Evolutionary conservation across 768 basidiomycete species (phyloP).

Genomic region (Candolleomyces eurysporus): DNA sequence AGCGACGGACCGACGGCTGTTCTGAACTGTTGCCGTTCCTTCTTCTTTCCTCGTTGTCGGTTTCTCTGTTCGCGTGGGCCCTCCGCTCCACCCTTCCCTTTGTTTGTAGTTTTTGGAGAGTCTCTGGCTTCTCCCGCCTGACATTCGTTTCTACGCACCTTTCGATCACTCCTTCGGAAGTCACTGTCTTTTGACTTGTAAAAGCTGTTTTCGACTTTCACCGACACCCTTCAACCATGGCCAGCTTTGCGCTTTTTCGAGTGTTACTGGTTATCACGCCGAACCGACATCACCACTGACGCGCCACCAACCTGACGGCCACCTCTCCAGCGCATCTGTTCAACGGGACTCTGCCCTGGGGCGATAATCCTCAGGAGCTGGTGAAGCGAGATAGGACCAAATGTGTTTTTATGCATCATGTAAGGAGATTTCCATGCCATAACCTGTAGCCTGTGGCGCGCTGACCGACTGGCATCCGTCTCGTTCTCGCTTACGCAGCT

Average conservation of each 20-base stretch:
- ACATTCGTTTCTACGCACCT: no score
- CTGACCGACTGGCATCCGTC: background rate
- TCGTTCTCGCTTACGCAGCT: constrained; percentile 23
- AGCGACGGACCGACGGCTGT: no score
- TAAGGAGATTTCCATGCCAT: background rate
- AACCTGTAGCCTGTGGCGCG: no score
- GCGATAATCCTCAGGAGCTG: constrained; percentile 21
- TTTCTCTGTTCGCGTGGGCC: no score
- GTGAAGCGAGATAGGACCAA: constrained; percentile 41
- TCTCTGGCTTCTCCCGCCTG: no score
- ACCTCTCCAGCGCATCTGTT: background rate
- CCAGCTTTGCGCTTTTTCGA: background rate
- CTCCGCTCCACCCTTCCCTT: no score
- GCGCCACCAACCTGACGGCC: background rate
- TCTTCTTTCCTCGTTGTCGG: no score
- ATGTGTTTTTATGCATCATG: constrained; percentile 54
- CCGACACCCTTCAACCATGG: background rate
- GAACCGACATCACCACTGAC: background rate
- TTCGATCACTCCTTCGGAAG: no score
- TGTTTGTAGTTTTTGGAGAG: no score
- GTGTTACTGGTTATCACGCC: background rate
- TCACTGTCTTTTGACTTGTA: no score
- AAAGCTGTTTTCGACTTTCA: constrained; percentile 13
- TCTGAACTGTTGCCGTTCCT: no score
- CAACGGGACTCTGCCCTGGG: background rate